These are phyloP conservation scores for Trichoderma pleuroti DNA, from an alignment of 2,329 filamentous ascomycete species.

Conservation along the genomic window DNA sequence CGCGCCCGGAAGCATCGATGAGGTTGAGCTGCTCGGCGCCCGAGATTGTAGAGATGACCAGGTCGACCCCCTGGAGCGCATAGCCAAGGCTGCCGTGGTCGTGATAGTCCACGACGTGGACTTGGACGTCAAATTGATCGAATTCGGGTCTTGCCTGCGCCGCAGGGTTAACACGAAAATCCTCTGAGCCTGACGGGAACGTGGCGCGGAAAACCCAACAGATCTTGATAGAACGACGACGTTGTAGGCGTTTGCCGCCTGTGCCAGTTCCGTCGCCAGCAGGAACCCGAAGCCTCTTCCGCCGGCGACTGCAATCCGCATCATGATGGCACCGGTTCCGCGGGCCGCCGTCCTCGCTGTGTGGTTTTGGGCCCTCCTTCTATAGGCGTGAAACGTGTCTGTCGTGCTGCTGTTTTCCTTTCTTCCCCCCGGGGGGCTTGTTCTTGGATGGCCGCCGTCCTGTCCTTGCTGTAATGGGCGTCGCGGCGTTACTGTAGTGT, in stretches of 20 bases:
- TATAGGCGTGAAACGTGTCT: conserved; percentile 1
- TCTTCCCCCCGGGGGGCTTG: neutral
- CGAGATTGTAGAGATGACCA: conserved; percentile 71
- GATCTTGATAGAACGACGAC: conserved; percentile 66
- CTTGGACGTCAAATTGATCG: conserved; percentile 57
- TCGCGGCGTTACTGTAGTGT: conserved; percentile 5
- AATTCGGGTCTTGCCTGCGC: conserved; percentile 53
- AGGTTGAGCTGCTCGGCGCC: conserved; percentile 64
- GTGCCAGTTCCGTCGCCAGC: conserved; percentile 53
- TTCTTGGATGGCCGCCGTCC: neutral
- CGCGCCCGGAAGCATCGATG: conserved; percentile 66
- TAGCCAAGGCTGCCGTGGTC: conserved; percentile 57
- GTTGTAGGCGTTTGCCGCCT: conserved; percentile 57
- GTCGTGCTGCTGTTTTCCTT: neutral
- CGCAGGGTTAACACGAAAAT: conserved; percentile 24
- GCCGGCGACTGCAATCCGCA: conserved; percentile 49
- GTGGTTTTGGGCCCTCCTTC: conserved; percentile 13
- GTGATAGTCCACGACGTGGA: conserved; percentile 65
- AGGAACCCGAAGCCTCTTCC: conserved; percentile 44
- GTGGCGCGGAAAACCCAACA: conserved; percentile 27
- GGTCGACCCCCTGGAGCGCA: conserved; percentile 66
- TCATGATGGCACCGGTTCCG: conserved; percentile 32
- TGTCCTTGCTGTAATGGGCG: conserved; percentile 14
- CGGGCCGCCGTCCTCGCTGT: conserved; percentile 13
- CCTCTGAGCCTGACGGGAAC: neutral